Evolutionary conservation across 1,284 basidiomycete genomes (phyloP).

Genomic region (Cryptococcus sp.): DNA sequence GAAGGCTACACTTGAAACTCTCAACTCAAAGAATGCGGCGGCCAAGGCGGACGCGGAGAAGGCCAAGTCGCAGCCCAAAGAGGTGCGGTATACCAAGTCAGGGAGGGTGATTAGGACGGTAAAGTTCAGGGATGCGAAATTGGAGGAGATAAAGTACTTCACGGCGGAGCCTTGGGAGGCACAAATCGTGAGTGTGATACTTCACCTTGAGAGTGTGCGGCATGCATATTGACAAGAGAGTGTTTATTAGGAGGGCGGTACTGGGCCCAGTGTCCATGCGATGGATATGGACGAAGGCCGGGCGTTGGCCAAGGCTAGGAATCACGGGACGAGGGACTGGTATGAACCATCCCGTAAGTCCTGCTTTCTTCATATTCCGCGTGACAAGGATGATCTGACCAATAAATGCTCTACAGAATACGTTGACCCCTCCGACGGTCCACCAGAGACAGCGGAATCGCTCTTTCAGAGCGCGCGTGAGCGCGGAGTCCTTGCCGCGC

Average conservation of each 20-base stretch:
- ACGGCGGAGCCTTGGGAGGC: conserved; percentile 32
- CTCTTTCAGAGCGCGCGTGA: conserved; percentile 34
- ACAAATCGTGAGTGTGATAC: conserved; percentile 11
- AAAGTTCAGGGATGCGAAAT: conserved; percentile 30
- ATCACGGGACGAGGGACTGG: conserved; percentile 32
- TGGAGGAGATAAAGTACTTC: conserved; percentile 31
- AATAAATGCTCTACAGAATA: conserved; percentile 2
- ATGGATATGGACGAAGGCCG: conserved; percentile 37
- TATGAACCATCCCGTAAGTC: conserved; percentile 30
- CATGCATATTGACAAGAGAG: background rate
- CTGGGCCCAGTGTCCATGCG: conserved; percentile 26
- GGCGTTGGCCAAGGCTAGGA: conserved; percentile 18
- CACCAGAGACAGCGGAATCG: conserved; percentile 15
- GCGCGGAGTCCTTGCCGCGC: conserved; percentile 25
- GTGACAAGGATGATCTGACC: background rate
- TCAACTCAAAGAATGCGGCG: background rate
- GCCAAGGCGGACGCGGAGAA: background rate
- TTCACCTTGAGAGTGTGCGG: background rate
- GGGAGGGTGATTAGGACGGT: conserved; percentile 38
- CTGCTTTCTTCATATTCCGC: background rate
- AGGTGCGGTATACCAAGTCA: conserved; percentile 5
- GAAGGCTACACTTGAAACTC: background rate
- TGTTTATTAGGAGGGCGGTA: conserved; percentile 15
- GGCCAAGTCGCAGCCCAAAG: conserved; percentile 11
- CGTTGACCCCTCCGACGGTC: background rate